Base-by-base conservation (phyloP, 768 basidiomycete species). In the Panellus pusillus region DNA sequence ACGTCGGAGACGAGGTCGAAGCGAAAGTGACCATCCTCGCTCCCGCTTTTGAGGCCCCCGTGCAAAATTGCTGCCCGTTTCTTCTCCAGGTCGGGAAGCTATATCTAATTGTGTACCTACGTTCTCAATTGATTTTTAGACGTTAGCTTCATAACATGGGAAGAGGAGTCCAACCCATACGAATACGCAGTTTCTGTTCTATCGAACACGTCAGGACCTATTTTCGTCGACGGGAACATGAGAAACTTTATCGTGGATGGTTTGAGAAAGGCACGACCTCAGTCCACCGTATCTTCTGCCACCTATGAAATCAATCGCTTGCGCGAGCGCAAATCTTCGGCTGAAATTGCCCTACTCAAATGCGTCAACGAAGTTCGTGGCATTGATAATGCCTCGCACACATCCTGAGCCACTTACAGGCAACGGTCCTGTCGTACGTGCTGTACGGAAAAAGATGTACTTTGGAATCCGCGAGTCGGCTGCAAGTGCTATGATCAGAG, bases 391-490 rank as follows among this genome's bases (percentile, higher is more conserved):
- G 3, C 12, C 24, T 39, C 19, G 29, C 24, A 9, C 19, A 6
- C 38, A 18, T 44, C 48, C 37, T 4, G 8, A 32, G 17, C 51
- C n/a, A n/a, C 17, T 19, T 47, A 17, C n/a, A 93, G 91, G 86
- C 79, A n/a, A 92, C 91, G 0, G 62, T 93, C 5, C 76, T 91
- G 14, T 82, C 88, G 6, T 93, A 63, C 79, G 88, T 11, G 76
- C 78, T 6, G 84, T 87, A 2, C 79, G 82, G 52, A 72, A 77
- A 44, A 69, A 76, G 39, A 74, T 93, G 69, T 74, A 76, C 53
- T 70, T 90, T 47, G 90, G 91, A 17, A 89, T 93, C 61, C 83
- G 73, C 7, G 90, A 94, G 70, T 91, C 89, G 8, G 73, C 84
- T 61, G 89, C 84, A 12, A 69, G 75, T 12, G 63, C 52, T n/a